These are phyloP conservation scores for Fusarium clavum DNA, from an alignment of 2,329 filamentous ascomycete genomes.

Conservation along the genomic window DNA sequence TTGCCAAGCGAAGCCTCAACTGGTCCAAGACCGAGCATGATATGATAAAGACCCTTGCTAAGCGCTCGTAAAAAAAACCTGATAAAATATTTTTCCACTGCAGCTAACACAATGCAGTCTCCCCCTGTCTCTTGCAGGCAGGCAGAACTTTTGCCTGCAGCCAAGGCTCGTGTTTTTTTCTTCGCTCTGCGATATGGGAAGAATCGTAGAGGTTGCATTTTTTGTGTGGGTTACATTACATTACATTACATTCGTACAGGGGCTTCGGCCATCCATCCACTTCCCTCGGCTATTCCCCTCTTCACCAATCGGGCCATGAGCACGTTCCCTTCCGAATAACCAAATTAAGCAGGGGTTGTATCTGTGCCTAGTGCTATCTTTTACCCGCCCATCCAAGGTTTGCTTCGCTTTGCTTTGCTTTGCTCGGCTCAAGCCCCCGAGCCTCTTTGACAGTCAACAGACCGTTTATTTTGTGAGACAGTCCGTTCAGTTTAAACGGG, in stretches of 20 bases:
- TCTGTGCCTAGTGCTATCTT: neutral
- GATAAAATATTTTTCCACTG: slow-evolving; percentile 7
- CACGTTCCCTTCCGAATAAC: neutral
- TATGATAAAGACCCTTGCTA: neutral
- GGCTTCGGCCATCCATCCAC: neutral
- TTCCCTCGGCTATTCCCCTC: slow-evolving; percentile 1
- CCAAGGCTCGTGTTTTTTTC: slow-evolving; percentile 24
- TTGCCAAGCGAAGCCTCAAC: slow-evolving; percentile 2
- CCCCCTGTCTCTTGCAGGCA: slow-evolving; percentile 1
- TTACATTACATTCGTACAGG: neutral
- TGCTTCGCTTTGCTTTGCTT: neutral
- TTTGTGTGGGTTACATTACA: slow-evolving; percentile 3
- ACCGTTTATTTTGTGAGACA: neutral
- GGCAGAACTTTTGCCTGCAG: slow-evolving; percentile 31
- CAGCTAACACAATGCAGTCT: slow-evolving; percentile 3
- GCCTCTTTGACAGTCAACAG: neutral
- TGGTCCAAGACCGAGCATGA: neutral
- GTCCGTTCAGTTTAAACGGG: neutral
- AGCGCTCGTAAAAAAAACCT: neutral
- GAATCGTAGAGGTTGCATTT: neutral
- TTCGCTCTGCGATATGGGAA: neutral
- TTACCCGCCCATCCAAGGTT: neutral
- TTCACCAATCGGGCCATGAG: slow-evolving; percentile 5
- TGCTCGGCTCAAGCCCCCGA: neutral
- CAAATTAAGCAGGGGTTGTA: neutral